Conservation (phyloP, 2,329 filamentous ascomycete species). For the Drechmeria coniospora region DNA sequence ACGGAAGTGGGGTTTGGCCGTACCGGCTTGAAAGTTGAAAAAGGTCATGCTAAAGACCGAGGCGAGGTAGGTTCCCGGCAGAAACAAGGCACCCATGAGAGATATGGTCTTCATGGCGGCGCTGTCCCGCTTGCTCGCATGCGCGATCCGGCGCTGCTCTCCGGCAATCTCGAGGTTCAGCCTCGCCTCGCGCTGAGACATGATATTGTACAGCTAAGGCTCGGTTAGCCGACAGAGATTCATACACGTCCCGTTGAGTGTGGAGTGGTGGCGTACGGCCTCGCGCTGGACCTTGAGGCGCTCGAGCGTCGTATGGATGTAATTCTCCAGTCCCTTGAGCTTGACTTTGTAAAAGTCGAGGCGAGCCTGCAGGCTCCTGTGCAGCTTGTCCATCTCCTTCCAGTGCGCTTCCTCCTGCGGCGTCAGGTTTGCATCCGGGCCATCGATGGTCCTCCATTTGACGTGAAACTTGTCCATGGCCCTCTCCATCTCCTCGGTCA, state of each 20-base stretch:
- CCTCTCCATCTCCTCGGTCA: slow-evolving; percentile 31
- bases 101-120: slow-evolving; percentile 52
- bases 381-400: slow-evolving; percentile 26
- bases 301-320: slow-evolving; percentile 46
- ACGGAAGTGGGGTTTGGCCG: slow-evolving; percentile 3
- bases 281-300: slow-evolving; percentile 45
- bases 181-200: slow-evolving; percentile 48
- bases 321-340: slow-evolving; percentile 45
- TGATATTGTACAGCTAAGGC: slow-evolving; percentile 46
- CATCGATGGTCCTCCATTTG: slow-evolving; percentile 8
- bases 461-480: slow-evolving; percentile 30
- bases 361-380: slow-evolving; percentile 35
- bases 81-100: slow-evolving; percentile 45
- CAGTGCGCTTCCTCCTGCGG: slow-evolving; percentile 13
- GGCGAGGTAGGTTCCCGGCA: slow-evolving; percentile 46
- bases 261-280: slow-evolving; percentile 27
- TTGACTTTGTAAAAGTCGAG: slow-evolving; percentile 47
- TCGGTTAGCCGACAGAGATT: not conserved
- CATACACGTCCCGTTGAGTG: not conserved
- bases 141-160: slow-evolving; percentile 42
- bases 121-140: slow-evolving; percentile 45
- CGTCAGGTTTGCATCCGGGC: slow-evolving; percentile 6
- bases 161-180: slow-evolving; percentile 48
- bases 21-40: slow-evolving; percentile 42
- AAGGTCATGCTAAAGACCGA: slow-evolving; percentile 53